Conservation (phyloP, 2,329 filamentous ascomycete genomes). For the Xylariaceae sp. region DNA sequence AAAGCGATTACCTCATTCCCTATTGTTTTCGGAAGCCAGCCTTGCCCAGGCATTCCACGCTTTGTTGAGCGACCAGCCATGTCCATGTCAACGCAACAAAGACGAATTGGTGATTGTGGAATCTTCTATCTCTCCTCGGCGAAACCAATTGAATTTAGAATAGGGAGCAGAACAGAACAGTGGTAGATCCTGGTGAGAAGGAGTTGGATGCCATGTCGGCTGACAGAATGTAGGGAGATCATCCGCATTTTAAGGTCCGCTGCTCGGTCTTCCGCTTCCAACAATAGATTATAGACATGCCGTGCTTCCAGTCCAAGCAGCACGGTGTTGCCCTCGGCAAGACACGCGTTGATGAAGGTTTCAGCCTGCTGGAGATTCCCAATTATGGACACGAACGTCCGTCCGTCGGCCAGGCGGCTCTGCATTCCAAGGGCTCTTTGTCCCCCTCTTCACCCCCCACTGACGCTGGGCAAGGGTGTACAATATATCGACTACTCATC, state of each 20-base stretch:
- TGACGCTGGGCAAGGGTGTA: constrained; percentile 13
- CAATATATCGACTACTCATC: constrained; percentile 23
- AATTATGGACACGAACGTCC: constrained; percentile 10
- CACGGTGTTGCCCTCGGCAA: background rate
- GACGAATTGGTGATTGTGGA: constrained; percentile 1
- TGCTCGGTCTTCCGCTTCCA: background rate
- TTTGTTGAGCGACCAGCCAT: constrained; percentile 24
- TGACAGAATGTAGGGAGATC: constrained; percentile 8
- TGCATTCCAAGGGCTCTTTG: constrained; percentile 30
- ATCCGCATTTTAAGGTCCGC: background rate
- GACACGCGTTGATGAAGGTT: constrained; percentile 11
- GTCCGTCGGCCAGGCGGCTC: constrained; percentile 22
- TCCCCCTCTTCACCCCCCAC: constrained; percentile 16
- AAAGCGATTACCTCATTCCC: constrained; percentile 17
- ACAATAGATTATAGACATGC: background rate
- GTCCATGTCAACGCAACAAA: constrained; percentile 20
- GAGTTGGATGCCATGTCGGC: background rate
- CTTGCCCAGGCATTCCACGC: constrained; percentile 10
- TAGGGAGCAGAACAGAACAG: background rate
- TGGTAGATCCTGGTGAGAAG: background rate
- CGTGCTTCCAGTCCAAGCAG: too few species aligned
- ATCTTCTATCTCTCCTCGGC: background rate
- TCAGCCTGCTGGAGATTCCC: constrained; percentile 12
- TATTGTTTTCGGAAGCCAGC: constrained; percentile 29
- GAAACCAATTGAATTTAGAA: background rate